Evolutionary conservation across 164 flowering plant species (phyloP).

Genomic region (Aristolochia contorta): DNA sequence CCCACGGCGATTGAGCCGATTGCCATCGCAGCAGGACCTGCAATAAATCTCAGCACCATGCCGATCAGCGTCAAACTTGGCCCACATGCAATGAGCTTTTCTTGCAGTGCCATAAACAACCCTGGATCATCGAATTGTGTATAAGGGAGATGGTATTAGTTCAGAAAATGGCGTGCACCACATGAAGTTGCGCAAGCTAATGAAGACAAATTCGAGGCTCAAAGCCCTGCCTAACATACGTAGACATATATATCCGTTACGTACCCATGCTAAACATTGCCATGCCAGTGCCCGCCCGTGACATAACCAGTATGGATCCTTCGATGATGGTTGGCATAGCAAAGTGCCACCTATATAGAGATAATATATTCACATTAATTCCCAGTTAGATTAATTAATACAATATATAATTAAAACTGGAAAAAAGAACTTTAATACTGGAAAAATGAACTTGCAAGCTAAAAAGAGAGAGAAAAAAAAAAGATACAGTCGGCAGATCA

Average conservation of each 20-base stretch:
- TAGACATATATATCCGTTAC: constrained; percentile 2
- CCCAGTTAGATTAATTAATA: too few relatives aligned
- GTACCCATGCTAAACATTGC: constrained; percentile 85
- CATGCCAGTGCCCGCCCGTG: constrained; percentile 68
- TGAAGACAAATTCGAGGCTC: too few relatives aligned
- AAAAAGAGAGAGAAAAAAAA: neutral
- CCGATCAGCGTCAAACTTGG: constrained; percentile 36
- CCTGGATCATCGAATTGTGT: constrained; percentile 22
- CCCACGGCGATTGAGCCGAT: constrained; percentile 52
- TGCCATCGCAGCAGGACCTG: constrained; percentile 72
- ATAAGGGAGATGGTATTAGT: neutral
- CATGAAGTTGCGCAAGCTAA: too few relatives aligned
- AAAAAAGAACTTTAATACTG: too few relatives aligned
- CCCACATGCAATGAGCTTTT: constrained; percentile 57
- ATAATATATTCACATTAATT: too few relatives aligned
- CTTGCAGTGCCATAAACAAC: constrained; percentile 59
- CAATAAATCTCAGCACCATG: constrained; percentile 56
- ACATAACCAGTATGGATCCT: constrained; percentile 48
- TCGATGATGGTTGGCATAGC: constrained; percentile 63
- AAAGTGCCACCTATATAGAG: constrained; percentile 52
- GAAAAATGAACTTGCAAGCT: too few relatives aligned
- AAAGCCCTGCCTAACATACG: too few relatives aligned
- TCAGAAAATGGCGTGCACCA: too few relatives aligned
- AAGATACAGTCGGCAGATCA: too few relatives aligned
- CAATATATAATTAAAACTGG: too few relatives aligned